Conservation (phyloP, 106 monocot species). For the Triglochin maritima region DNA sequence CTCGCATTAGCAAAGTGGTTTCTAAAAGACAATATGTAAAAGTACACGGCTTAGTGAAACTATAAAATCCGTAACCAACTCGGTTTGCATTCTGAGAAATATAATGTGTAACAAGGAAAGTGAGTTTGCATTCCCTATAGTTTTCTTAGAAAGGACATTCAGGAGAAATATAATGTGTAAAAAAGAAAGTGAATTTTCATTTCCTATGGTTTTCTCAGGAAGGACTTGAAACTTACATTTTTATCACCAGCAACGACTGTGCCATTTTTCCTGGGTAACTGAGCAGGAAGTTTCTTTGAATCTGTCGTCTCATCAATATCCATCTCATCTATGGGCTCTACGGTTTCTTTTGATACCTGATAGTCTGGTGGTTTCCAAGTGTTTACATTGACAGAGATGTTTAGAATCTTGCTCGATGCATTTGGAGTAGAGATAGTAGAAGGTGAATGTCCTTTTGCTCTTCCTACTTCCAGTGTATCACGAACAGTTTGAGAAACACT, state of each 20-base stretch:
- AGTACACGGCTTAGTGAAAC: too few relatives aligned
- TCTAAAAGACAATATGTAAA: too few relatives aligned
- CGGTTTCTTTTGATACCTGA: slow-evolving; percentile 15
- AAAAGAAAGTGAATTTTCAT: too few relatives aligned
- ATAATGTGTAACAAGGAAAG: too few relatives aligned
- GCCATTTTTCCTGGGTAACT: slow-evolving; percentile 21
- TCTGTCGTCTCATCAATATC: slow-evolving; percentile 1
- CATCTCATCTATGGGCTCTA: slow-evolving; percentile 18
- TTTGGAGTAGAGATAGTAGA: slow-evolving; percentile 18
- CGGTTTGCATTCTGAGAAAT: too few relatives aligned
- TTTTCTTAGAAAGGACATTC: too few relatives aligned
- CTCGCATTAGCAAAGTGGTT: too few relatives aligned
- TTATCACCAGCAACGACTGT: slow-evolving; percentile 11
- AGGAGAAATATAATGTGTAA: too few relatives aligned
- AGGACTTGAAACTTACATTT: slow-evolving; percentile 26
- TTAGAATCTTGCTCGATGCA: slow-evolving; percentile 52
- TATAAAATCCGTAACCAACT: too few relatives aligned
- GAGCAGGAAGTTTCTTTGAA: slow-evolving; percentile 17
- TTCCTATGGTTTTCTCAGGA: too few relatives aligned
- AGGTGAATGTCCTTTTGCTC: slow-evolving; percentile 23
- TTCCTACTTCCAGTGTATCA: slow-evolving; percentile 26
- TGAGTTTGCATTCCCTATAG: too few relatives aligned
- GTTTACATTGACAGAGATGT: slow-evolving; percentile 79
- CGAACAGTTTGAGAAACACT: slow-evolving; percentile 39
- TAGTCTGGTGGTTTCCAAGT: slow-evolving; percentile 52